Evolutionary conservation across 495 filamentous ascomycete species (phyloP), one percentile per base, ranked within the genome.

Genomic region (Oidiodendron maius): DNA sequence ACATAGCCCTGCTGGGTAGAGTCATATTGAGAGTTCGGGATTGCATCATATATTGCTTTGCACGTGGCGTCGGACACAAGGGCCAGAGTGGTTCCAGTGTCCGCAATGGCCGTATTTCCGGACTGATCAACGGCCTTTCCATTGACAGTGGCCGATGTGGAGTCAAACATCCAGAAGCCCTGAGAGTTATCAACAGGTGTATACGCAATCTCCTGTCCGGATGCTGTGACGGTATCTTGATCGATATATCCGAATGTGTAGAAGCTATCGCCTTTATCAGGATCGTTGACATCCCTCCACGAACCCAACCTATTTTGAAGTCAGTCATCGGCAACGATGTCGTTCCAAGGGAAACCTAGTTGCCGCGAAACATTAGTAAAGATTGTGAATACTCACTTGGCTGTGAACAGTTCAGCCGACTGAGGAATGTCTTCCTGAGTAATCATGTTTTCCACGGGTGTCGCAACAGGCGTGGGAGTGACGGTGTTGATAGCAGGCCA

Each of bases 241-340:
- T 89, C 86, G 57, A 90, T 82, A 59, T 71, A 89, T 21, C 86
- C 87, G 55, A 90, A 89, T 0, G 86, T 89, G 66, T 86, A 89
- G 70, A 89, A 90, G 1, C 80, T 82, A 43, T 75, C 68, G 43
- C 75, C 72, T 37, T 80, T 76, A 46, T 74, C 69, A 0, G 63
- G 64, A 40, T 78, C 76, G 35, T 72, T 60, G 23, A 66, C 55
- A 62, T 84, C 80, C 18, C 78, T 73, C 65, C 74, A 77, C 45
- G 74, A 82, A 50, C 82, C 83, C 35, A 90, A 75, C 44, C 26
- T 30, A 30, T n/a, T n/a, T n/a, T n/a, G n/a, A n/a, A n/a, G n/a
- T n/a, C n/a, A n/a, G n/a, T n/a, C n/a, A n/a, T n/a, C n/a, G n/a
- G n/a, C n/a, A n/a, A n/a, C n/a, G n/a, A n/a, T n/a, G n/a, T n/a